phyloP scores from a whole-genome alignment of 75 land plant genomes.

The Cunninghamia lanceolata region DNA sequence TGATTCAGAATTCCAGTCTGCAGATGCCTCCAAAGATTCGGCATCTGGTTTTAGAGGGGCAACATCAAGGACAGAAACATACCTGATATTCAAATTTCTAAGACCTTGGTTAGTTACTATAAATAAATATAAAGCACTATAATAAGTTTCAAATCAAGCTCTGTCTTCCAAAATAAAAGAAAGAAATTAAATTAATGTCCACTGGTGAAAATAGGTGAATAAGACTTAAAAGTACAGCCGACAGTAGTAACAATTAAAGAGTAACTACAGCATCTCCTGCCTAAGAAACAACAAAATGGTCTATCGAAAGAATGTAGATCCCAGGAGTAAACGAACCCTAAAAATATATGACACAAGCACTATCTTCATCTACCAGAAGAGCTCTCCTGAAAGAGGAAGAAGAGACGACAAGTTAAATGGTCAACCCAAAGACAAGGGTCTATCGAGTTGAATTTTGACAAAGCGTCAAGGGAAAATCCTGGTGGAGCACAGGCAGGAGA shows the following conservation, averaged over 20 bases:
- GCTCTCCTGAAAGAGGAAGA: no score
- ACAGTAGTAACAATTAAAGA: background rate
- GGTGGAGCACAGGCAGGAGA: background rate
- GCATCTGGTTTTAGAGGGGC: slow-evolving; percentile 75
- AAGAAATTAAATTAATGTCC: background rate
- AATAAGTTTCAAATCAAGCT: background rate
- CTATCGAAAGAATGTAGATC: no score
- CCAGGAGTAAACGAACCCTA: no score
- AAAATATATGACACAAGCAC: no score
- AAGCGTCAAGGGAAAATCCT: background rate
- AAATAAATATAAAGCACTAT: background rate
- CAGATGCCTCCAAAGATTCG: slow-evolving; percentile 49
- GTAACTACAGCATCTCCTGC: background rate
- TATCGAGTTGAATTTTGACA: background rate
- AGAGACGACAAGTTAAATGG: no score
- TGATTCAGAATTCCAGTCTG: slow-evolving; percentile 30
- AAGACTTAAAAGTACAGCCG: background rate
- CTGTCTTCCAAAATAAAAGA: background rate
- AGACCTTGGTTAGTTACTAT: background rate
- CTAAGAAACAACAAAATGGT: background rate
- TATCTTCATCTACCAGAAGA: no score
- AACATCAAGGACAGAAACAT: slow-evolving; percentile 83
- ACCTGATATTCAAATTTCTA: slow-evolving; percentile 43
- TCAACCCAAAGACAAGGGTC: background rate
- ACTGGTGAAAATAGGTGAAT: background rate